Conservation (phyloP, 1,284 basidiomycete genomes). For the Marasmius oreades region DNA sequence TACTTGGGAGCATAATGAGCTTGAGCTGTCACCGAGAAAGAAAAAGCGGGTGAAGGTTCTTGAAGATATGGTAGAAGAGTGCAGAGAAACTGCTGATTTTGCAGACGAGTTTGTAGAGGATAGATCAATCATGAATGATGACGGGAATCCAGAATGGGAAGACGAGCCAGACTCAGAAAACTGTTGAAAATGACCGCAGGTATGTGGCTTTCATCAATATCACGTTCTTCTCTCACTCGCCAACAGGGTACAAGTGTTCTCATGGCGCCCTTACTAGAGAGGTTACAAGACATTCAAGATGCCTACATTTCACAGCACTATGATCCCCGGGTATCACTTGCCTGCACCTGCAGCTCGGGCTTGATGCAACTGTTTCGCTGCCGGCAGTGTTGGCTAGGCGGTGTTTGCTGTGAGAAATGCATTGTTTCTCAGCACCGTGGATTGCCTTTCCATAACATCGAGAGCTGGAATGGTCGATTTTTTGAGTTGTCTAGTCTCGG, state of each 20-base stretch:
- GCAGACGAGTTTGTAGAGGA: neutral
- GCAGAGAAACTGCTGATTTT: neutral
- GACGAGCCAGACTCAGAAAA: neutral
- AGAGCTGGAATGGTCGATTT: conserved; percentile 17
- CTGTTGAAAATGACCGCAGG: neutral
- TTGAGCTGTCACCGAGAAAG: neutral
- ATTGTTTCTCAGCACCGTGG: conserved; percentile 13
- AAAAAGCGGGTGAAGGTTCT: neutral
- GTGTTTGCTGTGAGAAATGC: conserved; percentile 15
- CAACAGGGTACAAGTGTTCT: neutral
- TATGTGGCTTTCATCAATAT: neutral
- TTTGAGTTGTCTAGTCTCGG: conserved; percentile 11
- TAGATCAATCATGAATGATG: neutral
- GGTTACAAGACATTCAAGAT: conserved; percentile 8
- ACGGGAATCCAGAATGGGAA: neutral
- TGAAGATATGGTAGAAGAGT: neutral
- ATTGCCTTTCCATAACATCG: conserved; percentile 18
- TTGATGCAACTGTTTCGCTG: conserved; percentile 12
- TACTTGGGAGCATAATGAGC: neutral
- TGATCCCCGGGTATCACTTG: conserved; percentile 2
- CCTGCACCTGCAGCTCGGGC: conserved; percentile 5
- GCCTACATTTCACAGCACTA: conserved; percentile 5
- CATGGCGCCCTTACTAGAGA: neutral
- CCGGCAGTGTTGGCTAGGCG: conserved; percentile 15
- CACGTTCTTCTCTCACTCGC: too few relatives aligned